Conservation (phyloP, 768 basidiomycete genomes). For the Pulveroboletus sp. region DNA sequence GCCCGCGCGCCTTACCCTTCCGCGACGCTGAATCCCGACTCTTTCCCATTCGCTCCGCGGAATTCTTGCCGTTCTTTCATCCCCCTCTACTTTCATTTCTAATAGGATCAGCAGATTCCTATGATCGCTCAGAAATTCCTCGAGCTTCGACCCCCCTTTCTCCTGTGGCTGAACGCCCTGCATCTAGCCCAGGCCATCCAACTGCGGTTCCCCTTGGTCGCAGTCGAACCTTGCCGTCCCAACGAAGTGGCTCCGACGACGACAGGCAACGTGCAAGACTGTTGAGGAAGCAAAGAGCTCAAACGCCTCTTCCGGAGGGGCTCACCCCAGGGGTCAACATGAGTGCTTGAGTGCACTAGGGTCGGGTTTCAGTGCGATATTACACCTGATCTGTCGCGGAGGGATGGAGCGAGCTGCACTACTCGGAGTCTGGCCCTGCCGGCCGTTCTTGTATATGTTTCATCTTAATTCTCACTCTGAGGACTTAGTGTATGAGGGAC, state of each 20-base stretch:
- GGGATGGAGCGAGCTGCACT: constrained; percentile 8
- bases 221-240: constrained; percentile 60
- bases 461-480: no score
- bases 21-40: constrained; percentile 25
- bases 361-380: background rate
- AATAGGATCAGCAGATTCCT: constrained; percentile 22
- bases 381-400: constrained; percentile 18
- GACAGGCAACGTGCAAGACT: constrained; percentile 38
- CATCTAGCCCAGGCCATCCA: constrained; percentile 27
- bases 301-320: constrained; percentile 28
- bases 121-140: constrained; percentile 19
- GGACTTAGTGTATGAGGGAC: no score
- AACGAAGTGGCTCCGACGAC: constrained; percentile 28
- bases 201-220: constrained; percentile 39
- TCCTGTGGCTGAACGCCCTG: constrained; percentile 45
- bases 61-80: background rate
- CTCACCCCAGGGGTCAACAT: constrained; percentile 20
- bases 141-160: constrained; percentile 38
- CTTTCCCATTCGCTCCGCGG: constrained; percentile 9
- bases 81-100: constrained; percentile 6
- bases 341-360: no score
- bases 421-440: constrained; percentile 12
- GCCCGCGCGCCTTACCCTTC: constrained; percentile 28
- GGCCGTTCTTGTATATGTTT: constrained; percentile 11
- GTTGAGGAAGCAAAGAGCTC: constrained; percentile 51